phyloP scores from a whole-genome alignment of 2,329 filamentous ascomycete species.

The Pseudocercospora crystallina region DNA sequence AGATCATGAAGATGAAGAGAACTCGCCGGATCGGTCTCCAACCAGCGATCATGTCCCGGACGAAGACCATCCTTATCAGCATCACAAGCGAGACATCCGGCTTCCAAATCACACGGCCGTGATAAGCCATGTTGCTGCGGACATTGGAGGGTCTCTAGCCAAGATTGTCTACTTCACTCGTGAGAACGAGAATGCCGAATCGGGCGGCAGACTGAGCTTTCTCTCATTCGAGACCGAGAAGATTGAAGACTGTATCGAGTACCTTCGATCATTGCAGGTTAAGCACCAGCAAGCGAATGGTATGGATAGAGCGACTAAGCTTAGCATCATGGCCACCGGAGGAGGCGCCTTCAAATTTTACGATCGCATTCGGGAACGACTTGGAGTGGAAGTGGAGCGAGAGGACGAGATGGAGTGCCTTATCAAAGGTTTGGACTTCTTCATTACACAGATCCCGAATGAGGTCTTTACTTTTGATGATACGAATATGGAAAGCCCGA shows the following conservation, averaged over 20 bases:
- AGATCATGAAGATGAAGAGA: constrained; percentile 63
- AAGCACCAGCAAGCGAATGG: constrained; percentile 69
- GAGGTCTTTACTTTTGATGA: constrained; percentile 98
- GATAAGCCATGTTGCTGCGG: constrained; percentile 94
- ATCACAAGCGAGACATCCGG: constrained; percentile 90
- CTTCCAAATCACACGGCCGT: constrained; percentile 92
- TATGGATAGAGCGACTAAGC: constrained; percentile 46
- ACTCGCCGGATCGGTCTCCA: constrained; percentile 36
- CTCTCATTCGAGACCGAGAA: constrained; percentile 93
- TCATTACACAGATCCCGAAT: constrained; percentile 94
- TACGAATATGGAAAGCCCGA: constrained; percentile 64
- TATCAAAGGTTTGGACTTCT: constrained; percentile 92
- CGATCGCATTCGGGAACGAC: constrained; percentile 77
- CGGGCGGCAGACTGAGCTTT: constrained; percentile 90
- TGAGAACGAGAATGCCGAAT: constrained; percentile 61
- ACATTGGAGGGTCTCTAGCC: constrained; percentile 94
- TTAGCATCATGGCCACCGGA: constrained; percentile 94
- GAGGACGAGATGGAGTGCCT: constrained; percentile 99
- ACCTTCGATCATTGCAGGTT: constrained; percentile 80
- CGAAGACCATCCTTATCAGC: constrained; percentile 56
- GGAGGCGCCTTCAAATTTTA: constrained; percentile 97
- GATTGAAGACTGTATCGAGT: constrained; percentile 90
- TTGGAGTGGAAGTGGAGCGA: constrained; percentile 83
- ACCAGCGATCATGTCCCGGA: constrained; percentile 43
- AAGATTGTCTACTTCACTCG: constrained; percentile 98